These are phyloP conservation scores for Fusarium concolor DNA, from an alignment of 2,329 filamentous ascomycete genomes.

Conservation along the genomic window DNA sequence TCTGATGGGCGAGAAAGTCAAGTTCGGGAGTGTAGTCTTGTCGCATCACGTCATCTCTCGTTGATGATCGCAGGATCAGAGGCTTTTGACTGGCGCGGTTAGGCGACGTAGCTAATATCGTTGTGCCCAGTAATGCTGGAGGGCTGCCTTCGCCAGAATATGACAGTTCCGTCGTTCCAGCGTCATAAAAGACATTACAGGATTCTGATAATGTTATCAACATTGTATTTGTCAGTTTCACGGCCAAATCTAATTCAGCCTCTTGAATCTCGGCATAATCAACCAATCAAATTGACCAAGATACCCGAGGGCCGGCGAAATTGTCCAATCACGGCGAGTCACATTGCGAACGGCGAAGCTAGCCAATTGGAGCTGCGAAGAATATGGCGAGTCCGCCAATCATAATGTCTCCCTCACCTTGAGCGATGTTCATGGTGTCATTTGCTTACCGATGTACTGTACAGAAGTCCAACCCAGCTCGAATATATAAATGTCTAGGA, in stretches of 20 bases:
- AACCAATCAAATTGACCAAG: neutral
- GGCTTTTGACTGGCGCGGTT: neutral
- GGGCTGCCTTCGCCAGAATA: too few species aligned
- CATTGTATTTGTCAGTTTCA: neutral
- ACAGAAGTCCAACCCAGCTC: neutral
- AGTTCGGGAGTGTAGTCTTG: neutral
- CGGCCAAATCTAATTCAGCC: neutral
- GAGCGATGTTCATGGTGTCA: neutral
- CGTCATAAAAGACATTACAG: too few species aligned
- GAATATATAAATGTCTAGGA: neutral
- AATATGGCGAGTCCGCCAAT: neutral
- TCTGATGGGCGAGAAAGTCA: neutral
- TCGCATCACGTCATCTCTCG: neutral
- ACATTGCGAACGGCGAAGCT: rapidly evolving
- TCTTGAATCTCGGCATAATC: neutral
- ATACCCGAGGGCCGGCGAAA: rapidly evolving
- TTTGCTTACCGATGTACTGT: neutral
- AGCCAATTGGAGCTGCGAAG: neutral
- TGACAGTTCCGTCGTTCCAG: too few species aligned
- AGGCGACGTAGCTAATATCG: neutral
- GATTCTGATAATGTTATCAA: neutral
- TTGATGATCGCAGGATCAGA: too few species aligned
- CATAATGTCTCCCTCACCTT: neutral
- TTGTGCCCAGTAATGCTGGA: too few species aligned
- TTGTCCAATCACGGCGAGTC: neutral